Base-by-base conservation (phyloP, 2,329 filamentous ascomycete genomes). In the Penicillium capsulatum region DNA sequence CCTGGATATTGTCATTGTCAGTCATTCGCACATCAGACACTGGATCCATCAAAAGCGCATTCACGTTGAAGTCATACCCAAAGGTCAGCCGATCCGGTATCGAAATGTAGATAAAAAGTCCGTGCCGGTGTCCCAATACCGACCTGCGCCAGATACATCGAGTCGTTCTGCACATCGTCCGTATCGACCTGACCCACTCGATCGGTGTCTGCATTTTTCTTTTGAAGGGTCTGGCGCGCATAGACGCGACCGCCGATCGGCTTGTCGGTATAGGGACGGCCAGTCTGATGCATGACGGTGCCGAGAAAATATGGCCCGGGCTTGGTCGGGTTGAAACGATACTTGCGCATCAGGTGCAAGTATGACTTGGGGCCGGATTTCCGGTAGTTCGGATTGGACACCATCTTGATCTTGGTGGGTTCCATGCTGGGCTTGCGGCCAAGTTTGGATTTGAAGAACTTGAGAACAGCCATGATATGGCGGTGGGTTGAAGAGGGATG, bases 81-180 rank as follows among this genome's bases (percentile, higher is more conserved):
- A 15, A 84, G 69, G 66, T 86, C 83, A 14, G 81, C 74, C 8
- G 80, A 84, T 14, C 82, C 82, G 27, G 82, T 85, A 58, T 87
- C 83, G 45, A 86, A 85, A 54, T 85, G 76, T 10, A 86, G 61
- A 47, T 72, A 73, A 30, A 81, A 50, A 31, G 65, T 78, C 66
- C 86, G 82, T 1, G 72, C 62, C 11, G 82, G 82, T 2, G 76
- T 81, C 17, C 84, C 84, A 44, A 87, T 80, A 10, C 66, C 57
- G 17, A 86, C 76, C 19, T 76, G 71, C 33, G 76, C 81, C 15
- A 86, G 72, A 57, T 86, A 85, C 64, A 77, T 64, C 4, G 75
- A 67, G 47, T 86, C 82, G 51, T 84, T 83, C 62, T 86, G 79
- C 38, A 79, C 71, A 56, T 86, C 83, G 16, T 83, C 73, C 4